Base-by-base conservation (phyloP, 495 filamentous ascomycete genomes). In the Astrothelium subdiscretum region DNA sequence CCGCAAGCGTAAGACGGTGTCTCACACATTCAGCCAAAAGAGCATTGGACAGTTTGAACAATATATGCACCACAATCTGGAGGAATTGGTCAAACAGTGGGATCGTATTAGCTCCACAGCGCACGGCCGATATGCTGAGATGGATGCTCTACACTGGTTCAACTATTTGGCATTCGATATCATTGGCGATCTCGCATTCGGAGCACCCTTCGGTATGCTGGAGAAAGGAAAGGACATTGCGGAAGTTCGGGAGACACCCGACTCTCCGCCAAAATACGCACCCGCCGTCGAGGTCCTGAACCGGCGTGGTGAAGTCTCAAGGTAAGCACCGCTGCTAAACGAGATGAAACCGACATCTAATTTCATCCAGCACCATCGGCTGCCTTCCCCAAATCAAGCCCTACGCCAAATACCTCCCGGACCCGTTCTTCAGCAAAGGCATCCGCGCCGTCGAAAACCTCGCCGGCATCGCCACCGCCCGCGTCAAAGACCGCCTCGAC, bases 151-250 rank as follows among this genome's bases (percentile, higher is more conserved):
- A 31, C 81, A 91, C 70, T 96, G 91, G 91, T 94, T 92, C 81
- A 96, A 96, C 75, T 95, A 88, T 72, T 81, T 95, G 11, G 91
- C 91, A 44, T 96, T 96, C 66, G 91, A 96, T 67, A 89, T 94
- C 60, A 96, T 96, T 66, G 91, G 90, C 4, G 87, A 90, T 68
- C 76, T 89, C 63, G 75, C 75, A 11, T 77, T 77, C 58, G 75
- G 75, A 0, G 67, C 68, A 1, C 75, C 75, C 4, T 77, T 77
- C 57, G 75, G 75, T 1, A 77, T 77, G 85, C 72, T 88, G 6
- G 76, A 81, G 40, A 75, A 80, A 26, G 84, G 84, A 31, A 79
- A 79, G 60, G 84, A 87, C 66, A 77, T 85, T 42, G 83, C 84
- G 6, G 83, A 85, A 70, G 81, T 87, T 63, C 78, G 80, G 61